Conservation (phyloP, 257 asterid species). For the Lycium barbarum region DNA sequence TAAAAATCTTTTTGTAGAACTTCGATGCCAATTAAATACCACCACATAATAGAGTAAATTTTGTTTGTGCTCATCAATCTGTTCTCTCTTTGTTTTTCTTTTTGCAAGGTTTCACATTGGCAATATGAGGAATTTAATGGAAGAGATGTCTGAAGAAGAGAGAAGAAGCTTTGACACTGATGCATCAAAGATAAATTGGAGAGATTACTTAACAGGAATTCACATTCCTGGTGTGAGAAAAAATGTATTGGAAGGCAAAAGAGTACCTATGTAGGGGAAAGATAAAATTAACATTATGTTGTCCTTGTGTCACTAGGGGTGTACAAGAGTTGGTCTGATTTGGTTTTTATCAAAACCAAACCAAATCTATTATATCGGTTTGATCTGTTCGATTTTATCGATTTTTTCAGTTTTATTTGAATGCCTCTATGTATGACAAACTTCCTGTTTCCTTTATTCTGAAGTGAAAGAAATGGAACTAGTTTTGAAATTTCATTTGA, state of each 20-base stretch:
- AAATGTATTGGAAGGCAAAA: not conserved
- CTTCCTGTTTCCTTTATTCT: too few relatives aligned
- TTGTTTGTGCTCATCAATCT: not conserved
- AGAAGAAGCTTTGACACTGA: conserved; percentile 3
- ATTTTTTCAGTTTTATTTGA: too few relatives aligned
- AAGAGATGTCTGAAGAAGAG: conserved; percentile 21
- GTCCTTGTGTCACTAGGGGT: not conserved
- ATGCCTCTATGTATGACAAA: too few relatives aligned
- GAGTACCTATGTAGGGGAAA: not conserved
- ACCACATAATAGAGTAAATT: not conserved
- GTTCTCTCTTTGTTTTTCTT: not conserved
- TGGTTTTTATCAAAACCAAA: too few relatives aligned
- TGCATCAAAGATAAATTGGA: conserved; percentile 23
- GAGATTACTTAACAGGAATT: not conserved
- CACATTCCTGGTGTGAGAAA: conserved; percentile 7
- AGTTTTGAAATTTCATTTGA: too few relatives aligned
- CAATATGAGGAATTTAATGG: not conserved
- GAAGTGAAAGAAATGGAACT: too few relatives aligned
- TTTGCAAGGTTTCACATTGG: conserved; percentile 9
- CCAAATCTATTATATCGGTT: too few relatives aligned
- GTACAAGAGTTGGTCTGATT: too few relatives aligned
- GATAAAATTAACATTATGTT: not conserved
- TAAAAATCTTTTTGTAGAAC: not conserved
- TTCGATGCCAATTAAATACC: not conserved
- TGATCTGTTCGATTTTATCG: too few relatives aligned